Conservation (phyloP, 2,329 filamentous ascomycete genomes). For the Capronia coronata region DNA sequence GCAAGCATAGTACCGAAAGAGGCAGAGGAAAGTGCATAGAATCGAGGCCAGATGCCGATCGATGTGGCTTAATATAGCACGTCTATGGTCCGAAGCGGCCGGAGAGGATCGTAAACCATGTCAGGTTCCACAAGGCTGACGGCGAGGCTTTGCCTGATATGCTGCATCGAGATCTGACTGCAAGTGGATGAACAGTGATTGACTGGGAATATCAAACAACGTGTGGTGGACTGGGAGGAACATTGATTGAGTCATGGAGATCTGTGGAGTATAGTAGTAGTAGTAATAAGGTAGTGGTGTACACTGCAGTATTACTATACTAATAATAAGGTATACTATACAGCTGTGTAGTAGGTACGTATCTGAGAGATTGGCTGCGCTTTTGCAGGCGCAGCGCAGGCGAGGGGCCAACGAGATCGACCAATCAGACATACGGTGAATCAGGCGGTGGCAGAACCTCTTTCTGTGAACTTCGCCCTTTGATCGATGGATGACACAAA, state of each 20-base stretch:
- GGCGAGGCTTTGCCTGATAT: neutral
- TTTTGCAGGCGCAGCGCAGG: neutral
- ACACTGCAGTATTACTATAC: no score
- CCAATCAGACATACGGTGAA: neutral
- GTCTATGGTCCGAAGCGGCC: neutral
- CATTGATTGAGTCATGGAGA: no score
- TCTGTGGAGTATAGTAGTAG: neutral
- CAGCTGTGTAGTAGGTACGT: no score
- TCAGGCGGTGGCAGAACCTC: slow-evolving; percentile 26
- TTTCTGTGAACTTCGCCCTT: neutral
- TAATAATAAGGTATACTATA: no score
- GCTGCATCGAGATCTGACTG: no score
- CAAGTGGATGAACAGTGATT: neutral
- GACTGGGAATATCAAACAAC: no score
- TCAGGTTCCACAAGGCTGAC: slow-evolving; percentile 19
- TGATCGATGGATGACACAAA: neutral
- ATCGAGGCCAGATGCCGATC: neutral
- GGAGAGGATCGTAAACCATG: neutral
- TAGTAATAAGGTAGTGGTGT: no score
- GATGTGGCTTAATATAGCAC: slow-evolving; percentile 17
- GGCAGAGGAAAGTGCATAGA: neutral
- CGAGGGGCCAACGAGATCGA: neutral
- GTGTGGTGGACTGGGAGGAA: no score
- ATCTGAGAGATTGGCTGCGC: no score
- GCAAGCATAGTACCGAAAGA: neutral